Percentiles rank a stretch among this genome's conserved stretches.
Evolutionary conservation across 2,329 filamentous ascomycete species (phyloP).

Genomic region (Phialophora chinensis): DNA sequence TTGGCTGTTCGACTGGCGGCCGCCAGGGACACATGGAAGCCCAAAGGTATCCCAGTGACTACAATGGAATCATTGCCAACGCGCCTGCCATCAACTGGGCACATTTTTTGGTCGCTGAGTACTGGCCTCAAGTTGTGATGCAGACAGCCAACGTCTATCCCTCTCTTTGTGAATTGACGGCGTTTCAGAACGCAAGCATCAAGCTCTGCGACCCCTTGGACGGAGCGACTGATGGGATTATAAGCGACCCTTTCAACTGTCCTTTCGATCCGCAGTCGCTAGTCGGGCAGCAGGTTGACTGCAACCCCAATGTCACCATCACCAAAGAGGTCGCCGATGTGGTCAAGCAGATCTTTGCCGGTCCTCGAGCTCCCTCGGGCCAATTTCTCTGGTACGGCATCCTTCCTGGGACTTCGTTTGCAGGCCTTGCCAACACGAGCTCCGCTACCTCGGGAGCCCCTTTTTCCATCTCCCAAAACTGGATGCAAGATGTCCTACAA

Average conservation of each 20-base stretch:
- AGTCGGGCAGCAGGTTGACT: conserved; percentile 31
- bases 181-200: conserved; percentile 45
- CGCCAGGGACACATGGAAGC: conserved; percentile 62
- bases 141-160: conserved; percentile 38
- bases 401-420: conserved; percentile 40
- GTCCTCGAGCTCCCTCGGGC: conserved; percentile 38
- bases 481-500: conserved; percentile 55
- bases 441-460: conserved; percentile 28
- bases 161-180: conserved; percentile 45
- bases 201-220: conserved; percentile 41
- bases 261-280: conserved; percentile 26
- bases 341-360: conserved; percentile 42
- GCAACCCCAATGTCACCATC: conserved; percentile 9
- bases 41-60: conserved; percentile 37
- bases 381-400: conserved; percentile 46
- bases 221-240: conserved; percentile 39
- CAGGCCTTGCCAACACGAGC: conserved; percentile 42
- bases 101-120: conserved; percentile 41
- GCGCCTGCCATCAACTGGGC: conserved; percentile 37
- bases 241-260: conserved; percentile 34
- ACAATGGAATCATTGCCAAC: conserved; percentile 41
- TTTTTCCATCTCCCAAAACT: conserved; percentile 5
- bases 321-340: conserved; percentile 10
- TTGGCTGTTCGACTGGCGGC: conserved; percentile 66
- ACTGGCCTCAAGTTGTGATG: conserved; percentile 41